Evolutionary conservation across 2,329 filamentous ascomycete genomes (phyloP).

Genomic region (Cladosporium phlei): DNA sequence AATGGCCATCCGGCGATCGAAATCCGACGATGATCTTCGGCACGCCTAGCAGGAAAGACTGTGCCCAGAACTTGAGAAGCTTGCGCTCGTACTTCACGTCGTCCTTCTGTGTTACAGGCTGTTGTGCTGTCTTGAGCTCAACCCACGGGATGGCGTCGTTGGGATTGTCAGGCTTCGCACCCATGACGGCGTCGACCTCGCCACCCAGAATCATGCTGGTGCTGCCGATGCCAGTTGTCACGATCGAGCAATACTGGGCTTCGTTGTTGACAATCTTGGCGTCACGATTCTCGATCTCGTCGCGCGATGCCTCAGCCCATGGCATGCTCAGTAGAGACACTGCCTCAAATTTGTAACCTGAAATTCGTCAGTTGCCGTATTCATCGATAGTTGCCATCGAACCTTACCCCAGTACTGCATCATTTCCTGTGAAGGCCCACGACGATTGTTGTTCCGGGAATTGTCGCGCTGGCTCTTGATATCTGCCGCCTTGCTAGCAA

Average conservation of each 20-base stretch:
- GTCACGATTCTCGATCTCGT: conserved; percentile 73
- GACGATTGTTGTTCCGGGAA: conserved; percentile 17
- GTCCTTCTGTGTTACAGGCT: conserved; percentile 56
- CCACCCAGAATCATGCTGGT: conserved; percentile 75
- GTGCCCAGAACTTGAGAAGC: conserved; percentile 84
- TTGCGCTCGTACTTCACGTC: conserved; percentile 59
- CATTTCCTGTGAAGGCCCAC: conserved; percentile 60
- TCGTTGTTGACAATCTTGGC: conserved; percentile 75
- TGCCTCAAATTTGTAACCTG: conserved; percentile 95
- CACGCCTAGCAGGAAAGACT: conserved; percentile 63
- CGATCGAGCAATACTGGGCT: conserved; percentile 92
- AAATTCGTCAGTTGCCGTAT: background rate
- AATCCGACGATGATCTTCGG: conserved; percentile 90
- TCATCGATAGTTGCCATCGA: background rate
- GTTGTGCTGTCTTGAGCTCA: conserved; percentile 78
- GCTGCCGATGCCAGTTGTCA: conserved; percentile 78
- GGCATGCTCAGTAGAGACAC: conserved; percentile 68
- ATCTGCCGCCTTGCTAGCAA: conserved; percentile 56
- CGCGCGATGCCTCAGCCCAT: conserved; percentile 68
- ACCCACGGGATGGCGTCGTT: conserved; percentile 80
- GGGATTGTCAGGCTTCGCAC: conserved; percentile 64
- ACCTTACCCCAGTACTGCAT: conserved; percentile 86
- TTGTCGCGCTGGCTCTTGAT: conserved; percentile 39
- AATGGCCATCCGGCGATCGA: conserved; percentile 65
- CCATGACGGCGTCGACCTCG: conserved; percentile 92